Percentiles rank a stretch among this genome's conserved stretches.
Evolutionary conservation across 345 rosid species (phyloP).

Genomic region (Euphorbia lathyris): DNA sequence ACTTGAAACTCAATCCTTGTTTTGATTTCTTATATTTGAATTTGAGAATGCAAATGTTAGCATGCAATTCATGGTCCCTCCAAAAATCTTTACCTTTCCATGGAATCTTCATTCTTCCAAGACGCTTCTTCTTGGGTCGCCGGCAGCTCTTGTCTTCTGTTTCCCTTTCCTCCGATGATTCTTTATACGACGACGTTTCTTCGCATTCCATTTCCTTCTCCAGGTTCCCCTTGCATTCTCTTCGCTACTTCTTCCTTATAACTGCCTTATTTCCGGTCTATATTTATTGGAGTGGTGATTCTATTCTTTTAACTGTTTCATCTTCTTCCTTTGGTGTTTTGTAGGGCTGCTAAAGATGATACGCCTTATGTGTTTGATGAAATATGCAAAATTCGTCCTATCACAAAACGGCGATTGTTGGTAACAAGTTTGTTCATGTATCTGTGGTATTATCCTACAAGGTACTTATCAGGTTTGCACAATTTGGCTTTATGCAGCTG

Average conservation of each 20-base stretch:
- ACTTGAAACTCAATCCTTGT: no score
- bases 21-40: conserved; percentile 3
- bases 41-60: conserved; percentile 24
- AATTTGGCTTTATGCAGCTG: conserved; percentile 26
- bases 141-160: conserved; percentile 35
- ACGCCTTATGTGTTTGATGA: conserved; percentile 36
- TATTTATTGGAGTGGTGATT: neutral
- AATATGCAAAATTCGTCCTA: conserved; percentile 32
- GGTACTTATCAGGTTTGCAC: conserved; percentile 95
- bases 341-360: conserved; percentile 39
- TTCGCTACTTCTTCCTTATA: neutral
- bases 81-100: conserved; percentile 12
- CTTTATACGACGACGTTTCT: conserved; percentile 3
- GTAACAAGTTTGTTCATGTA: conserved; percentile 56
- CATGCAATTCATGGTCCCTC: conserved; percentile 26
- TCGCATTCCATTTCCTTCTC: conserved; percentile 19
- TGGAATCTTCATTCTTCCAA: conserved; percentile 17
- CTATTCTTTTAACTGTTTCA: neutral
- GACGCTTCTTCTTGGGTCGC: conserved; percentile 29
- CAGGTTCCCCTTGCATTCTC: conserved; percentile 17
- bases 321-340: conserved; percentile 8
- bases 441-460: conserved; percentile 63
- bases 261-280: neutral
- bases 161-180: conserved; percentile 14
- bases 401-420: conserved; percentile 48